Percentiles rank a stretch among this genome's conserved stretches.
Conservation (phyloP, 495 filamentous ascomycete genomes). For the Beverwykella pulmonaria region DNA sequence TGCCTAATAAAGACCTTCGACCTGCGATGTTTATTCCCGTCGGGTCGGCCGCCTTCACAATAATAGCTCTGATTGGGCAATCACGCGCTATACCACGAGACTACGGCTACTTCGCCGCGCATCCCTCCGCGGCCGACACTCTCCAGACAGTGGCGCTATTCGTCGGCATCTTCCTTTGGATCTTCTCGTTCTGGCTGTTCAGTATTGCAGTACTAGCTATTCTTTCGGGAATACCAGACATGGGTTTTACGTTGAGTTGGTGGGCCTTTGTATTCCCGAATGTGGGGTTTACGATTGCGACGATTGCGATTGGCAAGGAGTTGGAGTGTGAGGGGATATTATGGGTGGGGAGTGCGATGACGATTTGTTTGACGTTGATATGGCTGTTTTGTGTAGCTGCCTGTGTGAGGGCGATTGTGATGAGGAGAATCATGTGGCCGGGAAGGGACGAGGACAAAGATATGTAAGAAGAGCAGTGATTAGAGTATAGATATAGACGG, state of each 20-base stretch:
- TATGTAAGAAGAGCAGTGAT: conserved; percentile 3
- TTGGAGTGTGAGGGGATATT: conserved; percentile 50
- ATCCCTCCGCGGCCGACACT: conserved; percentile 43
- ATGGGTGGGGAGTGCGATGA: conserved; percentile 57
- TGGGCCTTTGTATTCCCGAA: conserved; percentile 64
- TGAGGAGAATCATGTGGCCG: conserved; percentile 21
- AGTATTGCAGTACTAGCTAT: conserved; percentile 59
- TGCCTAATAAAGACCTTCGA: conserved; percentile 52
- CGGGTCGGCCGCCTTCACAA: conserved; percentile 63
- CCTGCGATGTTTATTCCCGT: conserved; percentile 75
- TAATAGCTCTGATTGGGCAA: conserved; percentile 66
- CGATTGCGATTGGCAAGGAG: conserved; percentile 51
- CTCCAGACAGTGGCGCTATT: conserved; percentile 56
- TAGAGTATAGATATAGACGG: not conserved
- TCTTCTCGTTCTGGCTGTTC: conserved; percentile 74
- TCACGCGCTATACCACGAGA: conserved; percentile 50
- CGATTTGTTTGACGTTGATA: conserved; percentile 56
- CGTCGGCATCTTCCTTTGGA: conserved; percentile 67
- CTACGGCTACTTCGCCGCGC: conserved; percentile 37
- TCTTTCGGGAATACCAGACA: conserved; percentile 45
- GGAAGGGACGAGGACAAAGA: conserved; percentile 37
- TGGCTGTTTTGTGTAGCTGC: conserved; percentile 59
- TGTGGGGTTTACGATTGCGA: conserved; percentile 54
- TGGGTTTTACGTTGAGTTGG: conserved; percentile 59
- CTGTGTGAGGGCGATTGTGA: conserved; percentile 53